These are phyloP conservation scores for Cyclanthera cordifolia DNA, from an alignment of 306 rosid species.

Conservation along the genomic window DNA sequence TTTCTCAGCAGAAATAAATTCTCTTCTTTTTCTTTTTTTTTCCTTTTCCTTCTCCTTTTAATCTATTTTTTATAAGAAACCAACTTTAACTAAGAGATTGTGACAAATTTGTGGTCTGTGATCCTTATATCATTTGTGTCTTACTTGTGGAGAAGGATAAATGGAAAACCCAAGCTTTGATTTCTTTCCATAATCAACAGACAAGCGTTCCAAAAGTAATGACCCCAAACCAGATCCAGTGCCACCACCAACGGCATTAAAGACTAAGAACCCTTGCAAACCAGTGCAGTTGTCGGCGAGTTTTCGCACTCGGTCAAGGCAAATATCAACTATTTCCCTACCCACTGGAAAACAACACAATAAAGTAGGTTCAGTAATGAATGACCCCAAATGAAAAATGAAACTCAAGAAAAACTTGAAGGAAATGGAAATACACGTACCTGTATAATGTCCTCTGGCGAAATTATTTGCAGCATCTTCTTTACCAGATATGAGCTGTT, in stretches of 20 bases:
- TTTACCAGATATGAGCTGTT: slow-evolving; percentile 60
- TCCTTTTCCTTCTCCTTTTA: neutral
- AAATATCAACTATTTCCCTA: slow-evolving; percentile 48
- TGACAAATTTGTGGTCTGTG: neutral
- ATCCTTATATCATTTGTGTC: neutral
- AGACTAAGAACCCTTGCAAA: slow-evolving; percentile 63
- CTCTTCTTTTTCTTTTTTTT: neutral
- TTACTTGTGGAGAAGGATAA: slow-evolving; percentile 76
- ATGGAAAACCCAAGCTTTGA: slow-evolving; percentile 64
- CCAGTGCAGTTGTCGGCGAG: slow-evolving; percentile 68
- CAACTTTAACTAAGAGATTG: neutral
- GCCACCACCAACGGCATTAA: slow-evolving; percentile 77
- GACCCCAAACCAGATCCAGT: slow-evolving; percentile 78
- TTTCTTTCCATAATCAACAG: slow-evolving; percentile 60
- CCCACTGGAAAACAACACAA: slow-evolving; percentile 44
- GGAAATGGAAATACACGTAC: slow-evolving; percentile 15
- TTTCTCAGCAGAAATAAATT: neutral
- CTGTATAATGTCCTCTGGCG: slow-evolving; percentile 68
- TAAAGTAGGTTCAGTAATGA: slow-evolving; percentile 12
- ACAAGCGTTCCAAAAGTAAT: slow-evolving; percentile 53
- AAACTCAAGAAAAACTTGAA: neutral
- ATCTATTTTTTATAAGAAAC: neutral
- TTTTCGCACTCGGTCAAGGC: slow-evolving; percentile 52
- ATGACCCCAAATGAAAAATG: neutral
- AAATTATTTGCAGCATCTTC: slow-evolving; percentile 77